These are phyloP conservation scores for Alternaria ventricosa DNA, from an alignment of 2,329 filamentous ascomycete genomes.

Conservation along the genomic window DNA sequence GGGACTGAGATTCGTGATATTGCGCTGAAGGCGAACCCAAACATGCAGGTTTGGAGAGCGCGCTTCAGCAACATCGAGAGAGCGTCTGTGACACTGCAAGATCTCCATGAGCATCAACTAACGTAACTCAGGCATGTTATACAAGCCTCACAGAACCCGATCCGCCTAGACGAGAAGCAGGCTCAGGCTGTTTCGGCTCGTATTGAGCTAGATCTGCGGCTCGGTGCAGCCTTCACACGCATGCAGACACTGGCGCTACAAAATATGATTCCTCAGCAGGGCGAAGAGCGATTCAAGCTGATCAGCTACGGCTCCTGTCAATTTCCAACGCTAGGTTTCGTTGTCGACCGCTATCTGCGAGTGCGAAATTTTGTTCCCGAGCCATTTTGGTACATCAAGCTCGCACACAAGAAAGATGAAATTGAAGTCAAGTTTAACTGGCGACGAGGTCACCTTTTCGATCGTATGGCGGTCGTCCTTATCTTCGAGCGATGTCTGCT, in stretches of 20 bases:
- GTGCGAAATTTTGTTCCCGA: constrained; percentile 95
- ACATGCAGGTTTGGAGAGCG: constrained; percentile 82
- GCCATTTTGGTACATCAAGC: constrained; percentile 88
- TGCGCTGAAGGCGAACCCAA: constrained; percentile 74
- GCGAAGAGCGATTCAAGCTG: constrained; percentile 66
- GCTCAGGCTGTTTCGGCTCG: constrained; percentile 86
- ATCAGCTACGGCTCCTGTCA: constrained; percentile 96
- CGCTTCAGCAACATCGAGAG: constrained; percentile 95
- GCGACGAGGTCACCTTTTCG: constrained; percentile 83
- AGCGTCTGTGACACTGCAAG: constrained; percentile 64
- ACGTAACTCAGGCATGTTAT: constrained; percentile 74
- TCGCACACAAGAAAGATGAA: constrained; percentile 77
- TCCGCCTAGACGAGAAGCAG: constrained; percentile 81
- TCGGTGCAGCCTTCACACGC: constrained; percentile 90
- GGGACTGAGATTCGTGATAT: constrained; percentile 87
- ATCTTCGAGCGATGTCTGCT: constrained; percentile 84
- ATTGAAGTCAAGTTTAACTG: constrained; percentile 86
- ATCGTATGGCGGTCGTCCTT: constrained; percentile 79
- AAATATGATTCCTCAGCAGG: constrained; percentile 66
- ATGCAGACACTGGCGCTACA: constrained; percentile 83
- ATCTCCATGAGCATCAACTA: neutral
- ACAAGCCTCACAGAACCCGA: constrained; percentile 77
- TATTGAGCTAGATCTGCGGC: constrained; percentile 89
- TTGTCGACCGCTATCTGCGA: constrained; percentile 93
- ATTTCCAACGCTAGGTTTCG: constrained; percentile 95